phyloP scores from a whole-genome alignment of 1,139 yeast species.

The Groenewaldozyma auringiensis region DNA sequence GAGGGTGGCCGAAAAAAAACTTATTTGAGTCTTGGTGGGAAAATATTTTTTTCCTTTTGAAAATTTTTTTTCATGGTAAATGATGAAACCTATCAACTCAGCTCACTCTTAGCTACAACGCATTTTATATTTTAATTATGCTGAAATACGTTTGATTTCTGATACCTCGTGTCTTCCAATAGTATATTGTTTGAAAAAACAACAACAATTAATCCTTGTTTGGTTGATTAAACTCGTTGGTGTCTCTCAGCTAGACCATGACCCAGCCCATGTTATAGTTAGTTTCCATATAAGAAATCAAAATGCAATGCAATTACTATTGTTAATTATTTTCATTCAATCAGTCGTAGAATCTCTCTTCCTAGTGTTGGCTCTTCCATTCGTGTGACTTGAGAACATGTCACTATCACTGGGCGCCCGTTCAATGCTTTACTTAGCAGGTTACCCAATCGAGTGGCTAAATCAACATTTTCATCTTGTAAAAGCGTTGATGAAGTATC shows the following conservation, averaged over 20 bases:
- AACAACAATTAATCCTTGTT: too few relatives aligned
- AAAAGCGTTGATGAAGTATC: neutral
- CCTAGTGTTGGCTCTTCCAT: neutral
- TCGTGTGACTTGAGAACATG: neutral
- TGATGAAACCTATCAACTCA: constrained; percentile 3
- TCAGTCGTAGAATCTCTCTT: neutral
- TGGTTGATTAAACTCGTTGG: too few relatives aligned
- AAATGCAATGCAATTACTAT: too few relatives aligned
- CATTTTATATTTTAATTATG: neutral
- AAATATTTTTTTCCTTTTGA: neutral
- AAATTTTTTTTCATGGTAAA: constrained; percentile 1
- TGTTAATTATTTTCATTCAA: too few relatives aligned
- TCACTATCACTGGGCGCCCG: neutral
- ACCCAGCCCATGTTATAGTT: too few relatives aligned
- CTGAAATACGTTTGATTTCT: constrained; percentile 1
- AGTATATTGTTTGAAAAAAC: too few relatives aligned
- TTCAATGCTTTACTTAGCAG: neutral
- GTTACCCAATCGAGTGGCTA: neutral
- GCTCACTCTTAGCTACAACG: constrained; percentile 6
- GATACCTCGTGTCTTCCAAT: too few relatives aligned
- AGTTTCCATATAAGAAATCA: too few relatives aligned
- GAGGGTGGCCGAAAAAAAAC: too few relatives aligned
- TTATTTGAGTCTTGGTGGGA: too few relatives aligned
- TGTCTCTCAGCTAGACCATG: too few relatives aligned
- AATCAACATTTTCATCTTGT: neutral